Percentiles rank a stretch among this genome's conserved stretches.
phyloP scores from a whole-genome alignment of 2,329 filamentous ascomycete genomes.

The Capronia epimyces region DNA sequence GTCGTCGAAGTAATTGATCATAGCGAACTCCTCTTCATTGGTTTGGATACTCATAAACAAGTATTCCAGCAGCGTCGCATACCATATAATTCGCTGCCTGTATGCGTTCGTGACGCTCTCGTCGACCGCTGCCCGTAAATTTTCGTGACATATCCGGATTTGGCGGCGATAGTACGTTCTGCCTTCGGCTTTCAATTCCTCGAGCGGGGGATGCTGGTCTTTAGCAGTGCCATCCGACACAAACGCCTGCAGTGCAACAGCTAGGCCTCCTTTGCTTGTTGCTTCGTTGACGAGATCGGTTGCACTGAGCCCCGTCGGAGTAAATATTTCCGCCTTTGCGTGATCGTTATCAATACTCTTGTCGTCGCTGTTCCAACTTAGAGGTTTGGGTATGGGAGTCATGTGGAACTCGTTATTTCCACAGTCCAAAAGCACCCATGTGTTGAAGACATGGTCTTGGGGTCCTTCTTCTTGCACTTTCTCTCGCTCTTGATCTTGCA shows the following conservation, averaged over 20 bases:
- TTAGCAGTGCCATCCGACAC: neutral
- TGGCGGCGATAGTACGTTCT: neutral
- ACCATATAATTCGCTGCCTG: neutral
- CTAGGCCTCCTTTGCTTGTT: neutral
- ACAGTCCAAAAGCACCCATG: constrained; percentile 8
- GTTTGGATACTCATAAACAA: neutral
- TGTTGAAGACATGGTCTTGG: neutral
- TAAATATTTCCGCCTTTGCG: neutral
- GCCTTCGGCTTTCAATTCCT: neutral
- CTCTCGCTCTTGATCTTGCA: neutral
- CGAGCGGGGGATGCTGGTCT: neutral
- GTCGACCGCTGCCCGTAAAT: neutral
- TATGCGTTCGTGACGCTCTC: neutral
- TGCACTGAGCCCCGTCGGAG: neutral
- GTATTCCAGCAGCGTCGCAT: neutral
- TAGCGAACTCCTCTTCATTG: neutral
- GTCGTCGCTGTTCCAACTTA: neutral
- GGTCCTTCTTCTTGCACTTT: neutral
- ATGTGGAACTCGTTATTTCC: constrained; percentile 16
- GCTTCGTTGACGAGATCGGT: neutral
- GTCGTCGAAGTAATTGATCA: neutral
- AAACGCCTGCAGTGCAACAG: neutral
- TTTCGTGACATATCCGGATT: neutral
- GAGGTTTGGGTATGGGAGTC: constrained; percentile 3
- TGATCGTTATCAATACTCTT: neutral